Percentiles rank a stretch among this genome's conserved stretches.
Conservation (phyloP, 2,329 filamentous ascomycete species). For the Paramyrothecium sp. region DNA sequence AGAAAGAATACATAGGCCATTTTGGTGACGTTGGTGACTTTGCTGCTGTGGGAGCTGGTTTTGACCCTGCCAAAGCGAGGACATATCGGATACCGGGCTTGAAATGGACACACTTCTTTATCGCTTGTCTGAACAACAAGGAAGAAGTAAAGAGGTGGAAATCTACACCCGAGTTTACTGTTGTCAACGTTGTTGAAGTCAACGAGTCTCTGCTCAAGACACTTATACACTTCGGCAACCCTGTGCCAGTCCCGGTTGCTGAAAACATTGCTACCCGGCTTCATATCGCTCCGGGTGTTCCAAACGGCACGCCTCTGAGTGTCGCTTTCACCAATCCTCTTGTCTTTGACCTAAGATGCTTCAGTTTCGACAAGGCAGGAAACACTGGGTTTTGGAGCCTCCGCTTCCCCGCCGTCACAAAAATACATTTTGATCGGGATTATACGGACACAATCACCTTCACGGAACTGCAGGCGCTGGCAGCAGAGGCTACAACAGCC, state of each 20-base stretch:
- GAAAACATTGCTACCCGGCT: slow-evolving; percentile 43
- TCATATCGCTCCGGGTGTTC: slow-evolving; percentile 42
- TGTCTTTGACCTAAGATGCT: slow-evolving; percentile 78
- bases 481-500: slow-evolving; percentile 51
- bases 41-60: slow-evolving; percentile 73
- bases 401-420: slow-evolving; percentile 73
- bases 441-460: slow-evolving; percentile 69
- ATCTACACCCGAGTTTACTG: slow-evolving; percentile 58
- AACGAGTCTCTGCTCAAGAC: slow-evolving; percentile 48
- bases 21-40: slow-evolving; percentile 85
- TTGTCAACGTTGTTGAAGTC: slow-evolving; percentile 64
- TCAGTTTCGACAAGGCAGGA: slow-evolving; percentile 72
- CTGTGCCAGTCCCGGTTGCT: slow-evolving; percentile 32
- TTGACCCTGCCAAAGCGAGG: slow-evolving; percentile 62
- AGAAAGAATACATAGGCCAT: slow-evolving; percentile 77
- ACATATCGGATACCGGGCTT: slow-evolving; percentile 52
- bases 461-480: slow-evolving; percentile 66
- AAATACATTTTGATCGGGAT: slow-evolving; percentile 74
- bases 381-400: slow-evolving; percentile 71
- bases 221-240: slow-evolving; percentile 48
- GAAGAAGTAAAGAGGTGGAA: slow-evolving; percentile 50
- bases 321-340: slow-evolving; percentile 67
- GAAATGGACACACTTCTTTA: slow-evolving; percentile 77
- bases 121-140: slow-evolving; percentile 74
- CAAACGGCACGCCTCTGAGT: slow-evolving; percentile 39